Conservation (phyloP, 306 rosid species). For the Hylodesmum podocarpum region DNA sequence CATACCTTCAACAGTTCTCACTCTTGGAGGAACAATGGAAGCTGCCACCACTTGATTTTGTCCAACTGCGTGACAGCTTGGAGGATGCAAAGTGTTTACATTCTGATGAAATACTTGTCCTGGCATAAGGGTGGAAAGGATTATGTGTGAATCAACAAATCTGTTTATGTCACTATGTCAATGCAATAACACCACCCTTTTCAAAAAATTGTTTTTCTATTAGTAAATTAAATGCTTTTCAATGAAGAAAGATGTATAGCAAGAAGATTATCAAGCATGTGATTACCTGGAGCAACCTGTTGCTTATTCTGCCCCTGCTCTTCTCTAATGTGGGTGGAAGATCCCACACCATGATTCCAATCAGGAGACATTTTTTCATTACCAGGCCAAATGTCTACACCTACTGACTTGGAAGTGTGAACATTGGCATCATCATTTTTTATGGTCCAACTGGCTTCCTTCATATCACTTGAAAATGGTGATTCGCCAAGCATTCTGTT, state of each 20-base stretch:
- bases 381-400: conserved; percentile 71
- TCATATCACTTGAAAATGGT: conserved; percentile 48
- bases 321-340: conserved; percentile 45
- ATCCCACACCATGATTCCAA: conserved; percentile 62
- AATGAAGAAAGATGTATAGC: conserved; percentile 36
- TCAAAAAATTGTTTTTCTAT: conserved; percentile 35
- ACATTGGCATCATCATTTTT: conserved; percentile 42
- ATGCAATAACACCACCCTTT: conserved; percentile 34
- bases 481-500: conserved; percentile 43
- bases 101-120: conserved; percentile 49
- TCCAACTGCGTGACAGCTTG: conserved; percentile 38
- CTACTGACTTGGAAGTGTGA: conserved; percentile 46
- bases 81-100: conserved; percentile 41
- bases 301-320: conserved; percentile 45
- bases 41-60: conserved; percentile 50
- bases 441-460: conserved; percentile 49
- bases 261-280: conserved; percentile 39
- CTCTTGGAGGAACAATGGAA: conserved; percentile 48
- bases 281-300: conserved; percentile 51
- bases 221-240: conserved; percentile 29
- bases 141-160: conserved; percentile 34
- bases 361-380: conserved; percentile 89
- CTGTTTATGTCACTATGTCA: conserved; percentile 36
- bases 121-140: conserved; percentile 36
- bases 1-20: conserved; percentile 40